These are phyloP conservation scores for Xylaria sp. DNA, from an alignment of 2,329 filamentous ascomycete species.

Conservation along the genomic window DNA sequence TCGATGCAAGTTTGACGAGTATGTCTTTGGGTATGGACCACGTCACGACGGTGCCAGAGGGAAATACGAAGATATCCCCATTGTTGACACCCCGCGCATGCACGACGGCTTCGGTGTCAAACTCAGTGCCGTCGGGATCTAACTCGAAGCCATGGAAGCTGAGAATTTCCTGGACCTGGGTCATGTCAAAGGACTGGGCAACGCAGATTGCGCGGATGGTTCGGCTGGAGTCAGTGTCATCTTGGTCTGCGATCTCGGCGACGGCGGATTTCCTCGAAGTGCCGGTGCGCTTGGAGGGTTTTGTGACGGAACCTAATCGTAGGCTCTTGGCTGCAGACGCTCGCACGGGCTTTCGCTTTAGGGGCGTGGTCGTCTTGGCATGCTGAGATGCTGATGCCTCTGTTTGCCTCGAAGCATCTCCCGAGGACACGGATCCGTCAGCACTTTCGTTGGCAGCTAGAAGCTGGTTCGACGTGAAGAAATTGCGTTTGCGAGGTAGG, in stretches of 20 bases:
- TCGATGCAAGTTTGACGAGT: constrained; percentile 75
- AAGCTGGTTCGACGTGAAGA: constrained; percentile 74
- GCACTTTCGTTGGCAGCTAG: constrained; percentile 56
- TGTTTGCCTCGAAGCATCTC: constrained; percentile 20
- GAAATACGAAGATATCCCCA: constrained; percentile 95
- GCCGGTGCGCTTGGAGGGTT: constrained; percentile 60
- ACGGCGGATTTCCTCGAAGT: constrained; percentile 56
- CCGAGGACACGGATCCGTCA: constrained; percentile 15
- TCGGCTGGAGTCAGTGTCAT: constrained; percentile 55
- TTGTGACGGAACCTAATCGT: constrained; percentile 85
- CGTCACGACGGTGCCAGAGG: constrained; percentile 90
- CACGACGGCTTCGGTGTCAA: constrained; percentile 71
- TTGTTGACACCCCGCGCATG: constrained; percentile 70
- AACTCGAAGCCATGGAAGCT: constrained; percentile 69
- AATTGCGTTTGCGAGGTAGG: constrained; percentile 67
- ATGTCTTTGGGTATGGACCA: constrained; percentile 87
- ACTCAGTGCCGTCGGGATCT: constrained; percentile 70
- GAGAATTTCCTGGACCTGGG: constrained; percentile 66
- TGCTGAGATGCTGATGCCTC: constrained; percentile 25
- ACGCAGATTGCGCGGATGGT: constrained; percentile 69
- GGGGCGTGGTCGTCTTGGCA: constrained; percentile 39
- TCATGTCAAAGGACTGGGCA: constrained; percentile 73
- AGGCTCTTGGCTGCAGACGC: constrained; percentile 71
- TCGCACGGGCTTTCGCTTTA: constrained; percentile 61
- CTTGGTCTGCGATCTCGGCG: constrained; percentile 47